phyloP scores from a whole-genome alignment of 108 stramenopile species.

The Epithemia pelagica region DNA sequence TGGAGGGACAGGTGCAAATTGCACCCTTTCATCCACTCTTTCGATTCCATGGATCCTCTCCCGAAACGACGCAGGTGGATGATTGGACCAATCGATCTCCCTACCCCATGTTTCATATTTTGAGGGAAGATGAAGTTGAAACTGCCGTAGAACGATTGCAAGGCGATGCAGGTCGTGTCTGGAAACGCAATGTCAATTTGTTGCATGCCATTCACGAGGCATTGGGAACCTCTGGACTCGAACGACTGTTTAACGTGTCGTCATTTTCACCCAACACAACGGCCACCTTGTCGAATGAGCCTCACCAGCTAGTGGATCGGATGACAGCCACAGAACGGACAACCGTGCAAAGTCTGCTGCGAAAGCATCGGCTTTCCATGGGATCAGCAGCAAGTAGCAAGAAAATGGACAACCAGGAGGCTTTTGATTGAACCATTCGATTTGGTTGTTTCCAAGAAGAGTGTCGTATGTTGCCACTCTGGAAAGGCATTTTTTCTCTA shows the following conservation, averaged over 20 bases:
- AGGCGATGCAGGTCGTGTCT: slow-evolving; percentile 68
- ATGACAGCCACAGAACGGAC: too few relatives aligned
- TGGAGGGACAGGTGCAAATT: slow-evolving; percentile 53
- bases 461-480: too few relatives aligned
- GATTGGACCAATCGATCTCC: slow-evolving; percentile 75
- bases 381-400: too few relatives aligned
- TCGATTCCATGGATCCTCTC: slow-evolving; percentile 36
- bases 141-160: slow-evolving; percentile 55
- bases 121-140: slow-evolving; percentile 70
- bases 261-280: neutral
- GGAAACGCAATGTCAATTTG: slow-evolving; percentile 62
- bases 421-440: too few relatives aligned
- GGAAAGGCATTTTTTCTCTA: too few relatives aligned
- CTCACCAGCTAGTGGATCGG: too few relatives aligned
- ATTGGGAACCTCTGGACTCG: slow-evolving; percentile 30
- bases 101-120: slow-evolving; percentile 75
- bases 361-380: neutral
- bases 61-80: slow-evolving; percentile 31
- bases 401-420: too few relatives aligned
- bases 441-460: too few relatives aligned
- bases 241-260: slow-evolving; percentile 1
- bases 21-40: slow-evolving; percentile 80
- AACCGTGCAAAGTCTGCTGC: neutral
- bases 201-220: slow-evolving; percentile 42
- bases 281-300: too few relatives aligned